Conservation (phyloP, 192 early-diverging fungal species). For the Phlyctochytrium arcticum region DNA sequence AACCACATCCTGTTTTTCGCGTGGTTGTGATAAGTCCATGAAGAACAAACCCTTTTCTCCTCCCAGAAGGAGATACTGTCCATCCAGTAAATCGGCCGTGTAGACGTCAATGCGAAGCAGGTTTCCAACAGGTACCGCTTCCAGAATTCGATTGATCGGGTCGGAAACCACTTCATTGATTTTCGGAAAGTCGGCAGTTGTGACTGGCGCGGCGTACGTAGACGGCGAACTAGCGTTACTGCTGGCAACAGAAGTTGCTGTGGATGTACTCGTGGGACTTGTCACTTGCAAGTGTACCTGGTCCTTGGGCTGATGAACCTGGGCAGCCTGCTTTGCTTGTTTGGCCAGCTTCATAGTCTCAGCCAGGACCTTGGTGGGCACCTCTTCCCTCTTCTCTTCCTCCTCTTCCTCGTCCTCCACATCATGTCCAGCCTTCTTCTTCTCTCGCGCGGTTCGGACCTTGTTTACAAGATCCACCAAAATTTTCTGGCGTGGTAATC, state of each 20-base stretch:
- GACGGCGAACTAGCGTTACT: too few species aligned
- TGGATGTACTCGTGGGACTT: too few species aligned
- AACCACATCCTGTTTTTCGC: constrained; percentile 34
- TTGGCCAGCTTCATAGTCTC: constrained; percentile 45
- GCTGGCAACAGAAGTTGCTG: too few species aligned
- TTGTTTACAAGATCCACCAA: constrained; percentile 46
- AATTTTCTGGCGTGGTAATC: constrained; percentile 39
- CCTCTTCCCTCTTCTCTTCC: constrained; percentile 44
- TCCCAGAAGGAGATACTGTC: constrained; percentile 49
- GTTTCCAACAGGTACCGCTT: constrained; percentile 33
- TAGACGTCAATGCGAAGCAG: constrained; percentile 35
- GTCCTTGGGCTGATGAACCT: neutral
- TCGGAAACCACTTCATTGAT: constrained; percentile 10
- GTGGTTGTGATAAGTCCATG: constrained; percentile 38
- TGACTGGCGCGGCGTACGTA: neutral
- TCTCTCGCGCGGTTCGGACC: constrained; percentile 40
- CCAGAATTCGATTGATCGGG: constrained; percentile 25
- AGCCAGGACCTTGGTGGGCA: constrained; percentile 38
- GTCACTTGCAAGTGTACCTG: too few species aligned
- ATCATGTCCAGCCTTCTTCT: constrained; percentile 50
- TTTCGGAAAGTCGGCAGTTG: constrained; percentile 10
- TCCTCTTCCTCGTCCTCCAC: constrained; percentile 52
- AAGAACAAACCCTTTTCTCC: constrained; percentile 52
- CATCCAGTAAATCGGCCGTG: constrained; percentile 51
- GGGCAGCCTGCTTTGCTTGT: constrained; percentile 23